Evolutionary conservation across 192 early-diverging fungal species (phyloP), one percentile per base, ranked within the genome.

Genomic region (Umbelopsis ramanniana): DNA sequence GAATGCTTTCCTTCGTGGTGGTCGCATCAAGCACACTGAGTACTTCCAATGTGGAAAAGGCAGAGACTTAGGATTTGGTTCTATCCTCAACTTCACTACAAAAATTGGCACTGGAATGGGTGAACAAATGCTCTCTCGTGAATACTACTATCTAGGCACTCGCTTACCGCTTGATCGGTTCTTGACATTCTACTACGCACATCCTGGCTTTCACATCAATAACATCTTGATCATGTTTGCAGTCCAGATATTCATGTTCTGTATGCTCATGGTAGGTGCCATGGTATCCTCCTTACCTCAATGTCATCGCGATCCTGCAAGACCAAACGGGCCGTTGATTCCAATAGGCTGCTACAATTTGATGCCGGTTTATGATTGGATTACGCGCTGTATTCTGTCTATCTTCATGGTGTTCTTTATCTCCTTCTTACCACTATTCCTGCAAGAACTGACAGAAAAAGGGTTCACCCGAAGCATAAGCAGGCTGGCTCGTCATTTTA

Each of bases 41-140:
- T 93, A 93, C 82, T 87, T 88, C 70, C 91, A 93, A 76, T 90
- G 89, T 74, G 91, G 91, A 50, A 93, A 93, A 79, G 91, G 91
- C 11, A 86, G 90, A 72, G 91, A 93, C 74, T 77, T 93, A 29
- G 89, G 90, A 23, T 91, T 93, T 72, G 87, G 86, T 76, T 92
- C 91, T 23, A 88, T 90, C 66, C 86, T 93, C 76, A 89, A 88
- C 73, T 93, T 91, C 67, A 88, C 89, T 43, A 88, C 91, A 68
- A 93, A 93, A 80, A 91, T 93, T 46, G 91, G 90, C 46, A 89
- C 89, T 38, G 91, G 91, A 71, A 93, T 92, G 91, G 89, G 88
- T 54, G 91, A 93, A 81, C 91, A 93, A 75, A 85, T 93, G 76
- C 78, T 93, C 38, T 92, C 91, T 67, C 87, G 91, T 54, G 91